These are phyloP conservation scores for Favolaschia claudopus DNA, from an alignment of 768 basidiomycete species.

Conservation along the genomic window DNA sequence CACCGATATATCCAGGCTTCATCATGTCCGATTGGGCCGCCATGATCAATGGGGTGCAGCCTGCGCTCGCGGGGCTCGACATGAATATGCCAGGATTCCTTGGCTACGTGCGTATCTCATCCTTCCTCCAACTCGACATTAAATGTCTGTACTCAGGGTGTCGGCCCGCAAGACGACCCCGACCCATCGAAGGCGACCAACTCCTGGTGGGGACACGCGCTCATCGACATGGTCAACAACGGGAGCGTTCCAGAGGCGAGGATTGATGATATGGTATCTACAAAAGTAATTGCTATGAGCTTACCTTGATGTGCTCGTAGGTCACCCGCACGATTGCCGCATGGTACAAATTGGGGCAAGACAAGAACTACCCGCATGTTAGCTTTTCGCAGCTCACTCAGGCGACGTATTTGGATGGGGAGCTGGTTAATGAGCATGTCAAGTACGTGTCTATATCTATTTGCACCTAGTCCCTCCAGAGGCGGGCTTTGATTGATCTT, in stretches of 20 bases:
- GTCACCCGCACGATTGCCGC: slow-evolving; percentile 61
- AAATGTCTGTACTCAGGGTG: not conserved
- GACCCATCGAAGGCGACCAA: slow-evolving; percentile 26
- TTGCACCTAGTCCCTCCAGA: too few relatives aligned
- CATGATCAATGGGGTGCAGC: slow-evolving; percentile 35
- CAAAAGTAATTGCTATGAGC: slow-evolving; percentile 16
- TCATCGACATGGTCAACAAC: slow-evolving; percentile 51
- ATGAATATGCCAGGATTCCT: slow-evolving; percentile 43
- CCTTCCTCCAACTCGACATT: not conserved
- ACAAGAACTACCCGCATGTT: slow-evolving; percentile 21
- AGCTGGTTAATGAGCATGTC: slow-evolving; percentile 23
- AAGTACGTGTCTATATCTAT: too few relatives aligned
- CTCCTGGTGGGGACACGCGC: slow-evolving; percentile 34
- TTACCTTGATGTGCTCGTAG: not conserved
- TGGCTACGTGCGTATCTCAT: slow-evolving; percentile 28
- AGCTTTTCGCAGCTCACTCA: slow-evolving; percentile 26
- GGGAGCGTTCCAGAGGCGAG: slow-evolving; percentile 54
- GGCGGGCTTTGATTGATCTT: too few relatives aligned
- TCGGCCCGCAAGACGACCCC: slow-evolving; percentile 15
- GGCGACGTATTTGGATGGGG: slow-evolving; percentile 16
- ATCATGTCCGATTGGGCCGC: slow-evolving; percentile 55
- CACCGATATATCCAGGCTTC: slow-evolving; percentile 15
- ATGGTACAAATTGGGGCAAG: slow-evolving; percentile 39
- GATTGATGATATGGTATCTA: slow-evolving; percentile 58
- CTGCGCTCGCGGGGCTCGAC: slow-evolving; percentile 30